These are phyloP conservation scores for Calonectria naviculata DNA, from an alignment of 2,329 filamentous ascomycete genomes.

Conservation along the genomic window DNA sequence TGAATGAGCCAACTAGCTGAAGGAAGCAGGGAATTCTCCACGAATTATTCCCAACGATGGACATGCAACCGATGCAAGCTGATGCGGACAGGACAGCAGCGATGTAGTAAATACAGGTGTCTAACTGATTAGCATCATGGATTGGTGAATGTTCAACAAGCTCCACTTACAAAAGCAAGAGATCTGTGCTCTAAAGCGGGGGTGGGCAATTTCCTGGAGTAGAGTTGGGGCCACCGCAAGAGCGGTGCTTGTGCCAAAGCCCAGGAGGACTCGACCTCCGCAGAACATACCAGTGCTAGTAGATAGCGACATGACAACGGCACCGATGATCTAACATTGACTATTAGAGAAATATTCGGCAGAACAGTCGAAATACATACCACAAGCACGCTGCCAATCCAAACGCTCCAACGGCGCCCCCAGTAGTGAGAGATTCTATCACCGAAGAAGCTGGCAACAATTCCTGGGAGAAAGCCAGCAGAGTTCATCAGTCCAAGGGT, in stretches of 20 bases:
- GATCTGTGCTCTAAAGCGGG: background rate
- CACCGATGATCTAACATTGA: background rate
- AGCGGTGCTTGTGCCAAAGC: background rate
- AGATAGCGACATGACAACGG: background rate
- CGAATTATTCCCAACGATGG: background rate
- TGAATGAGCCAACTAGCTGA: background rate
- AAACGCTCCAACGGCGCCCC: background rate
- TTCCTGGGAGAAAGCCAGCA: background rate
- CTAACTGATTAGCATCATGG: background rate
- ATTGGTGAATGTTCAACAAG: too few species aligned
- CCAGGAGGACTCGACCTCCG: background rate
- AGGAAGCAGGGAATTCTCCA: background rate
- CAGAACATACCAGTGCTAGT: background rate
- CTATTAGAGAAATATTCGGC: background rate
- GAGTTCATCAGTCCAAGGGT: background rate
- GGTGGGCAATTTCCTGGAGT: background rate
- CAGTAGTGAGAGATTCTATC: background rate
- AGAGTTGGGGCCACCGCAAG: background rate
- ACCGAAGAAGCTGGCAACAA: background rate
- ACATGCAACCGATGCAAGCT: background rate
- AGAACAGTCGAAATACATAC: background rate
- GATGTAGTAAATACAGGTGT: background rate
- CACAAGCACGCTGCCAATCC: background rate
- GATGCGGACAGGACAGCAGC: background rate
- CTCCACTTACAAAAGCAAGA: background rate